Base-by-base conservation (phyloP, 192 early-diverging fungal genomes). In the Coemansia sp. region DNA sequence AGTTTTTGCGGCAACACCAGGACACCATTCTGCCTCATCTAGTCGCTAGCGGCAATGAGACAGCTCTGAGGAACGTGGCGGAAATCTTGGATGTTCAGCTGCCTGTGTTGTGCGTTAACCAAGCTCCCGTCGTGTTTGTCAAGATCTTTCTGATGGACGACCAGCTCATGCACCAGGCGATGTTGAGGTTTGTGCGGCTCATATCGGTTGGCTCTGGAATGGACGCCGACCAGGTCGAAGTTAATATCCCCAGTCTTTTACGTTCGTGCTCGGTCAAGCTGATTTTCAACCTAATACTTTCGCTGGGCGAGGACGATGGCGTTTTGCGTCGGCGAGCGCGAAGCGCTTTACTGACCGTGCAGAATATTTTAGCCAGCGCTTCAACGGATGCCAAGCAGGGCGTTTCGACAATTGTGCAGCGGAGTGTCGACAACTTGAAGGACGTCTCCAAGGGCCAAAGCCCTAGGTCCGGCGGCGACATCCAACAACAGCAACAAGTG, bases 91-190 rank as follows among this genome's bases (percentile, higher is more conserved):
- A 71, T 39, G 64, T 69, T 3, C 74, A 59, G 15, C 63, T 84
- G 50, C 77, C 82, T 0, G 82, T 84, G 10, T 67, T 84, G 14
- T 84, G 82, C 27, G 75, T 84, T 27, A 77, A 84, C 50, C 78
- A 80, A 17, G 78, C 77, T 2, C 77, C 77, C 0, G 68, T 64
- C 11, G 70, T 84, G 11, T 84, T 84, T 53, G 70, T 73, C 42
- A 76, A 68, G 37, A 84, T 84, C 4, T 84, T 84, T 29, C 44
- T 84, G 45, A 76, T 84, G 66, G 82, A 84, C 66, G 82, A 84
- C 55, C 77, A 80, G 82, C 77, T 69, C 11, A 84, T 84, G 82
- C 74, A 76, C 31, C 62, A 77, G 59, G 82, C 71, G 0, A 73
- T 84, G 72, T 31, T 59, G 39, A 69, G 74, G 21, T 80, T 84